phyloP scores from a whole-genome alignment of 768 basidiomycete species.

The Psilocybe sp. region DNA sequence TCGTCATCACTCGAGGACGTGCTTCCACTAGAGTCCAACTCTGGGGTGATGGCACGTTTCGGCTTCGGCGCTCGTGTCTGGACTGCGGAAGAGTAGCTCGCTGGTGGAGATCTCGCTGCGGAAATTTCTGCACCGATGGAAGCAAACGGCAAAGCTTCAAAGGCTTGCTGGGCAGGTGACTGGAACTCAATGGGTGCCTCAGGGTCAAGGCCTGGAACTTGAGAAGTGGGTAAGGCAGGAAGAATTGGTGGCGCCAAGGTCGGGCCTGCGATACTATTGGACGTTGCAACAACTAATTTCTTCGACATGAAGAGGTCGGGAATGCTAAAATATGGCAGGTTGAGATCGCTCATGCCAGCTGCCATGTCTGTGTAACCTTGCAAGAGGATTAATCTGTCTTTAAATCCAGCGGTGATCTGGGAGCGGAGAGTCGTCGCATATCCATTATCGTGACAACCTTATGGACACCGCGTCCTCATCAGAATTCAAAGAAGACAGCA shows the following conservation, averaged over 20 bases:
- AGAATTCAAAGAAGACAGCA: conserved; percentile 3
- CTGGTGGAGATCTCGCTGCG: conserved; percentile 13
- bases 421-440: conserved; percentile 62
- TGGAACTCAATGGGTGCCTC: conserved; percentile 6
- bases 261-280: conserved; percentile 8
- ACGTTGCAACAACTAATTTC: conserved; percentile 37
- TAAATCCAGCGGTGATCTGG: conserved; percentile 61
- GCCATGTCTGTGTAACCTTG: conserved; percentile 64
- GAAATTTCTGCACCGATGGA: conserved; percentile 18
- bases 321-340: conserved; percentile 50
- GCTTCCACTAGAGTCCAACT: conserved; percentile 40
- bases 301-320: conserved; percentile 59
- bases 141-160: conserved; percentile 24
- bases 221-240: conserved; percentile 7
- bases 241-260: conserved; percentile 5
- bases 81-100: conserved; percentile 45
- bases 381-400: conserved; percentile 62
- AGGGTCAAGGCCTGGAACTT: conserved; percentile 3
- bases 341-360: conserved; percentile 52
- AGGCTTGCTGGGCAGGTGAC: conserved; percentile 15
- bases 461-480: background rate
- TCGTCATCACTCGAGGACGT: conserved; percentile 45
- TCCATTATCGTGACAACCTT: conserved; percentile 74
- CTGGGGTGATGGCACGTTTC: conserved; percentile 30
- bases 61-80: conserved; percentile 24